Percentiles rank a stretch among this genome's conserved stretches.
Evolutionary conservation across 78 protist genomes (phyloP).

Genomic region (Polysphondylium violaceum): DNA sequence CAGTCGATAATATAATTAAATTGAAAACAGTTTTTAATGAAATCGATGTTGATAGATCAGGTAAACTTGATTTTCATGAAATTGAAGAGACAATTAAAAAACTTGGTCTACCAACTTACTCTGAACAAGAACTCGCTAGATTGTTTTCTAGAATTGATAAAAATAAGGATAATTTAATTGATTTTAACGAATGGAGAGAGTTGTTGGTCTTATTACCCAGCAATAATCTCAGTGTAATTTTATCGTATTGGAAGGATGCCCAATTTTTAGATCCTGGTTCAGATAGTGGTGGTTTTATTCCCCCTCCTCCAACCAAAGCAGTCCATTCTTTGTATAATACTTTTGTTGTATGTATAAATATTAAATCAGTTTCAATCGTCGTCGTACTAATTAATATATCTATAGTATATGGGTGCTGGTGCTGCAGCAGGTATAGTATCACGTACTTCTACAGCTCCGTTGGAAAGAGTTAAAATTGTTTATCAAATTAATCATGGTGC

Average conservation of each 20-base stretch:
- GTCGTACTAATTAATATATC: not conserved
- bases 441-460: constrained; percentile 67
- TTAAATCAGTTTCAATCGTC: no score
- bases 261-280: constrained; percentile 47
- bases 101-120: constrained; percentile 15
- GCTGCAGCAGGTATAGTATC: constrained; percentile 42
- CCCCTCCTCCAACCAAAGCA: constrained; percentile 33
- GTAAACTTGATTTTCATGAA: constrained; percentile 46
- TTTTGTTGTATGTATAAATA: not conserved
- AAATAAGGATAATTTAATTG: constrained; percentile 46
- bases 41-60: constrained; percentile 39
- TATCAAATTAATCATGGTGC: constrained; percentile 49
- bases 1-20: constrained; percentile 1
- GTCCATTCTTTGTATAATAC: no score
- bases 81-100: constrained; percentile 48
- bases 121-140: constrained; percentile 51
- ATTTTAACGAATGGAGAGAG: constrained; percentile 75
- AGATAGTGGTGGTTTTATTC: constrained; percentile 58
- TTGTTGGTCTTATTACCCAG: constrained; percentile 46
- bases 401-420: constrained; percentile 35
- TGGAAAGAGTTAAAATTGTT: constrained; percentile 57
- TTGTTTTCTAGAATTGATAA: constrained; percentile 39
- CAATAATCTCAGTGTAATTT: not conserved
- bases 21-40: constrained; percentile 39
- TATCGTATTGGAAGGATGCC: constrained; percentile 66